phyloP scores from a whole-genome alignment of 2,329 filamentous ascomycete genomes.

The Leptographium lundbergii region DNA sequence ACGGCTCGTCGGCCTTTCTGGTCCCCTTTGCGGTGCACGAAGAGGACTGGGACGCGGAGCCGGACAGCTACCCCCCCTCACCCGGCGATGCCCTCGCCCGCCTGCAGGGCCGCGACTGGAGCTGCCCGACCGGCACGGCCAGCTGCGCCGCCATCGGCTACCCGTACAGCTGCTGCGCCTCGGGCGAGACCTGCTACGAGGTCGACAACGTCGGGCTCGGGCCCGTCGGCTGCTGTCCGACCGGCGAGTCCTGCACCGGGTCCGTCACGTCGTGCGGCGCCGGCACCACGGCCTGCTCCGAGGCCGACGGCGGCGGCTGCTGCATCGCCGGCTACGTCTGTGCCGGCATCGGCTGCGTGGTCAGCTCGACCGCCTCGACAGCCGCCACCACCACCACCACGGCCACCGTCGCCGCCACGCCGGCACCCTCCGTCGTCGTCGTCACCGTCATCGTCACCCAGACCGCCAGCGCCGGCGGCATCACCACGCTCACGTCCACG shows the following conservation, averaged over 20 bases:
- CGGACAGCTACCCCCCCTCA: neutral
- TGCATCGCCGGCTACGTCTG: constrained; percentile 63
- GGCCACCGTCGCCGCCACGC: constrained; percentile 17
- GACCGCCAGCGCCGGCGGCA: constrained; percentile 14
- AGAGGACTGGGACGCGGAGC: constrained; percentile 9
- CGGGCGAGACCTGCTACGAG: constrained; percentile 51
- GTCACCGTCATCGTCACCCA: constrained; percentile 28
- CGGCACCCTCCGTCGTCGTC: constrained; percentile 25
- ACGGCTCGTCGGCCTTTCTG: constrained; percentile 19
- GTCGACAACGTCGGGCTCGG: constrained; percentile 51
- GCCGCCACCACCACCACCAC: constrained; percentile 14
- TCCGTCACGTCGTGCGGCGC: constrained; percentile 47
- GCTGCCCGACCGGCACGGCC: constrained; percentile 53
- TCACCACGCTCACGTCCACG: constrained; percentile 13
- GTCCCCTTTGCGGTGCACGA: constrained; percentile 41
- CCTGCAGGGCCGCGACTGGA: constrained; percentile 44
- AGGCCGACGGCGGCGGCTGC: constrained; percentile 58
- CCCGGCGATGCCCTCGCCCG: constrained; percentile 32
- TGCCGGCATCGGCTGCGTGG: constrained; percentile 49
- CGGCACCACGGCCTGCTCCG: constrained; percentile 52
- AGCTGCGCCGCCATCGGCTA: constrained; percentile 52
- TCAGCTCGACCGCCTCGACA: too few relatives aligned
- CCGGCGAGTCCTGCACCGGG: constrained; percentile 50
- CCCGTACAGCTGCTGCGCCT: constrained; percentile 60
- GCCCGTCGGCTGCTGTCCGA: constrained; percentile 63